A percentile compares a stretch with the other conserved stretches of the same genome.
Evolutionary conservation across 352 stramenopile genomes (phyloP).

Genomic region (Phytophthora macrochlamydospora): DNA sequence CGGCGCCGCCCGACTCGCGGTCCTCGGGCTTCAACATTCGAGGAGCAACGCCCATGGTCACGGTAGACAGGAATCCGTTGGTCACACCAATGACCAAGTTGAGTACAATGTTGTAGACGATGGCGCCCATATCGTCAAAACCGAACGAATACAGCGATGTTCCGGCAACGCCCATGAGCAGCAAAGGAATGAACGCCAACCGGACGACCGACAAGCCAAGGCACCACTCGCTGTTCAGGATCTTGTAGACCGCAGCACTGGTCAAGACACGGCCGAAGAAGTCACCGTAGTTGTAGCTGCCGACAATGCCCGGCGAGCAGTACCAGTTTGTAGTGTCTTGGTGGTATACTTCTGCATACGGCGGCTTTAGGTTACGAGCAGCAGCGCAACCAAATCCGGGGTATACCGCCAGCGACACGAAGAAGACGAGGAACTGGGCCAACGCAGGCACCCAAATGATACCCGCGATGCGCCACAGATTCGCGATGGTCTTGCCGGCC

Average conservation of each 20-base stretch:
- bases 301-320: slow-evolving; percentile 57
- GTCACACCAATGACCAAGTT: slow-evolving; percentile 58
- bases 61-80: slow-evolving; percentile 61
- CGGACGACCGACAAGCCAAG: slow-evolving; percentile 47
- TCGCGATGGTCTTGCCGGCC: slow-evolving; percentile 32
- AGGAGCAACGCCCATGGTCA: slow-evolving; percentile 65
- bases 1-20: slow-evolving; percentile 54
- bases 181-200: slow-evolving; percentile 58
- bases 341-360: slow-evolving; percentile 30
- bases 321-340: slow-evolving; percentile 44
- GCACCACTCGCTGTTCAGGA: slow-evolving; percentile 57
- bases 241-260: slow-evolving; percentile 52
- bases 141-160: slow-evolving; percentile 64
- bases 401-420: slow-evolving; percentile 59
- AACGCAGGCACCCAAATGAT: slow-evolving; percentile 56
- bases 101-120: slow-evolving; percentile 50
- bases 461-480: slow-evolving; percentile 51
- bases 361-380: slow-evolving; percentile 32
- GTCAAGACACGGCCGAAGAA: slow-evolving; percentile 61
- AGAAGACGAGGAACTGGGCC: slow-evolving; percentile 64
- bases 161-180: slow-evolving; percentile 56
- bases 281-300: slow-evolving; percentile 68
- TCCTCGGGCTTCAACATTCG: slow-evolving; percentile 58
- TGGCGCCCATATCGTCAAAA: slow-evolving; percentile 25
- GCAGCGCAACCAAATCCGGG: slow-evolving; percentile 60